Percentiles rank a stretch among this genome's conserved stretches.
Conservation (phyloP, 1,139 yeast species). For the Suhomyces panamericanus region DNA sequence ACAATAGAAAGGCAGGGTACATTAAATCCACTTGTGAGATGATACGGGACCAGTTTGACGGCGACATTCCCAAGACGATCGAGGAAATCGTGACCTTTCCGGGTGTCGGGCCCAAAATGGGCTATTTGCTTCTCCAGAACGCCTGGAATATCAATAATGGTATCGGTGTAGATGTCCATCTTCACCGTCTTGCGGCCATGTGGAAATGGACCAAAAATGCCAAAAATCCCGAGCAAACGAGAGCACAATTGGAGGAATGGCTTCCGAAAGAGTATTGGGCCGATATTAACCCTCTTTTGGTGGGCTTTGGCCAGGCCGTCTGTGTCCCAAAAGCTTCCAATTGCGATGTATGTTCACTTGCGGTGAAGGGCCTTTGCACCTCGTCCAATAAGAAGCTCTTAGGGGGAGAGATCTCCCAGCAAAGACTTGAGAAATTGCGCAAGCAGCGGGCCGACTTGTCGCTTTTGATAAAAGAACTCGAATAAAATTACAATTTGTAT, state of each 20-base stretch:
- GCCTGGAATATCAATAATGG: conserved; percentile 81
- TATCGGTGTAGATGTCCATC: conserved; percentile 93
- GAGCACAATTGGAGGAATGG: conserved; percentile 71
- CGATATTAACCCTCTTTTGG: conserved; percentile 81
- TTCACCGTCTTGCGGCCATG: conserved; percentile 76
- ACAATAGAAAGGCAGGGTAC: conserved; percentile 71
- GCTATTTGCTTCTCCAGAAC: conserved; percentile 71
- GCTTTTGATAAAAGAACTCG: neutral
- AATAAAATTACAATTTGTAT: neutral
- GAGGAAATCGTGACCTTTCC: conserved; percentile 70
- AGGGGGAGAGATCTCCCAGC: conserved; percentile 31
- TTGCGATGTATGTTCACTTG: conserved; percentile 74
- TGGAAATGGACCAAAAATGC: conserved; percentile 72
- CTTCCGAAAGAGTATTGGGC: conserved; percentile 73
- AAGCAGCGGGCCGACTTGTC: conserved; percentile 39
- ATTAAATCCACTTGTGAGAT: conserved; percentile 63
- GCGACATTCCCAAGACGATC: conserved; percentile 71
- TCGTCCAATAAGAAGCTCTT: conserved; percentile 48
- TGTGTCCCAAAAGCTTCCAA: conserved; percentile 73
- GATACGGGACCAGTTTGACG: conserved; percentile 49
- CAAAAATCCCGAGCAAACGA: conserved; percentile 72
- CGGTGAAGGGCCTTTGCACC: conserved; percentile 52
- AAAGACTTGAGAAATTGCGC: conserved; percentile 33
- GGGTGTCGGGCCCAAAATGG: conserved; percentile 98
- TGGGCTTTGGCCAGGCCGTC: conserved; percentile 90